These are phyloP conservation scores for Xerocomus potaroensis DNA, from an alignment of 768 basidiomycete genomes.

Conservation along the genomic window DNA sequence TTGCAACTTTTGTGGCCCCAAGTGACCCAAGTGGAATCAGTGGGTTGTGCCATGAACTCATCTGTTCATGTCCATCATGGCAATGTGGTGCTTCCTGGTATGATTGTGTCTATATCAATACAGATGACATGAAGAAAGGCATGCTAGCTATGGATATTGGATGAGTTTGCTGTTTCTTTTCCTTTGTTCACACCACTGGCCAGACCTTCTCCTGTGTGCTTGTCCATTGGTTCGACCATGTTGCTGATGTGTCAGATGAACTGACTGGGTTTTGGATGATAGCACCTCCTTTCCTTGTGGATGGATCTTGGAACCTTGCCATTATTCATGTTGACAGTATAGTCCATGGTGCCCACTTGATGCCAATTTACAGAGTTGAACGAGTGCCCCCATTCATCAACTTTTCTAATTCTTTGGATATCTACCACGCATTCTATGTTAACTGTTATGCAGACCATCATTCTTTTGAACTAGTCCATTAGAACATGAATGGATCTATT, in stretches of 20 bases:
- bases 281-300: conserved; percentile 5
- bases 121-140: conserved; percentile 13
- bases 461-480: too few relatives aligned
- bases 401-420: too few relatives aligned
- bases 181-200: conserved; percentile 7
- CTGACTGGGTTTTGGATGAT: conserved; percentile 23
- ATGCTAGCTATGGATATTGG: conserved; percentile 26
- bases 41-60: conserved; percentile 20
- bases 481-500: too few relatives aligned
- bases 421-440: too few relatives aligned
- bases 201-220: conserved; percentile 17
- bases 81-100: conserved; percentile 19
- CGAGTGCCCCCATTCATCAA: too few relatives aligned
- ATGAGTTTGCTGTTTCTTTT: conserved; percentile 21
- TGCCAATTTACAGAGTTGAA: too few relatives aligned
- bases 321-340: conserved; percentile 17
- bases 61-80: conserved; percentile 29
- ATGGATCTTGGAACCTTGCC: not conserved
- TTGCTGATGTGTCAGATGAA: conserved; percentile 12
- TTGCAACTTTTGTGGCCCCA: not conserved
- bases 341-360: conserved; percentile 12
- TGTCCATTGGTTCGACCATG: conserved; percentile 17
- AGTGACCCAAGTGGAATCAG: not conserved
- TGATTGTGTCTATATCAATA: conserved; percentile 29
- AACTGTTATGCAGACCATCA: too few relatives aligned